Evolutionary conservation across 345 rosid species (phyloP), one percentile per base, ranked within the genome.

Genomic region (Aethionema arabicum): DNA sequence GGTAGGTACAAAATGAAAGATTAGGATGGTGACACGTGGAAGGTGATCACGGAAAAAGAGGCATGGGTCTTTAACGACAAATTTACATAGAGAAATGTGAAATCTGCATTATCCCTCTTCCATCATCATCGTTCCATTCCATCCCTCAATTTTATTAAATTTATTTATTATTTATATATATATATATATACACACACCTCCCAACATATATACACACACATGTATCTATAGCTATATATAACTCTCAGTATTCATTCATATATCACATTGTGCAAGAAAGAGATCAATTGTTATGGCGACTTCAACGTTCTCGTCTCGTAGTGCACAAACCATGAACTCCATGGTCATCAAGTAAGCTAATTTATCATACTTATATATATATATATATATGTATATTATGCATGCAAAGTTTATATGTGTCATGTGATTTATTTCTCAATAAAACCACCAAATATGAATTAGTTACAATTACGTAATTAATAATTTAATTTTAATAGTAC

Each of bases 301-400:
- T 43, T 71, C 66, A 15, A 54, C 56, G n/a, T 73, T 67, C 61
- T 54, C 77, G 5, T 56, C 69, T 47, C 72, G 77, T 54, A 69
- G 77, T 14, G 77, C 66, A 13, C 73, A 67, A 30, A 67, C 73
- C 39, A 51, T 73, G 73, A 73, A 67, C 68, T 61, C 73, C 44
- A 50, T 62, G 56, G 16, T 67, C 33, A 43, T 66, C 53, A 60
- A 52, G 65, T 69, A 72, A 61, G 61, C 44, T 37, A 21, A 21
- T 21, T 21, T 21, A 21, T 21, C 2, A 21, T 31, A 32, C 45
- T n/a, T 8, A 48, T 2, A 7, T 16, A 43, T 40, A 52, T 7
- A 32, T 5, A 16, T 32, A 13, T n/a, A n/a, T 2, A 21, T 21
- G 27, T 21, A 21, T 21, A 21, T 21, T 21, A 21, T 21, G 27